phyloP scores from a whole-genome alignment of 2,329 filamentous ascomycete genomes.

The Nannizziopsis arthrosporioides region DNA sequence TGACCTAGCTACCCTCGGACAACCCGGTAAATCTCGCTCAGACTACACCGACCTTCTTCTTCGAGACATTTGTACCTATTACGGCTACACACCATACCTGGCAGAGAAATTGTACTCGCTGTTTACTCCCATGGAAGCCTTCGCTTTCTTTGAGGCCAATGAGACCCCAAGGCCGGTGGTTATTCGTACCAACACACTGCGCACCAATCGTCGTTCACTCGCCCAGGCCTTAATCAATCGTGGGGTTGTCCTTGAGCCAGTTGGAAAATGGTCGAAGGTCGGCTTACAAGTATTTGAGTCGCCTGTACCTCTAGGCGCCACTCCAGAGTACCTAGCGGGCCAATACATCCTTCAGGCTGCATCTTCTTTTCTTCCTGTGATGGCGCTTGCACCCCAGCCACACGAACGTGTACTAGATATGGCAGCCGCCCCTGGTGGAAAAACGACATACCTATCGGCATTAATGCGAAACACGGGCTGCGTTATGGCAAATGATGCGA shows the following conservation, averaged over 20 bases:
- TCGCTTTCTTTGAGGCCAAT: slow-evolving; percentile 98
- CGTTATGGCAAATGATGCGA: slow-evolving; percentile 93
- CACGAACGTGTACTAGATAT: slow-evolving; percentile 86
- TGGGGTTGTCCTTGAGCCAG: slow-evolving; percentile 87
- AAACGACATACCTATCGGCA: slow-evolving; percentile 91
- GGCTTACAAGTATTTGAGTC: slow-evolving; percentile 94
- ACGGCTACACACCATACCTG: slow-evolving; percentile 89
- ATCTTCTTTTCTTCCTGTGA: slow-evolving; percentile 91
- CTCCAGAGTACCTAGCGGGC: slow-evolving; percentile 90
- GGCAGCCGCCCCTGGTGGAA: slow-evolving; percentile 90
- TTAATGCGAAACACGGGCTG: slow-evolving; percentile 96
- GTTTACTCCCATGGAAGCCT: slow-evolving; percentile 85
- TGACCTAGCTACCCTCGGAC: slow-evolving; percentile 70
- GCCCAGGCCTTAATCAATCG: slow-evolving; percentile 91
- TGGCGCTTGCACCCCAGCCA: slow-evolving; percentile 91
- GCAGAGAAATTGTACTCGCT: slow-evolving; percentile 90
- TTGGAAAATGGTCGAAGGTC: slow-evolving; percentile 98
- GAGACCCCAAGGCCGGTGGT: slow-evolving; percentile 87
- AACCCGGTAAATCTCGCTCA: slow-evolving; percentile 67
- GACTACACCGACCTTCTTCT: slow-evolving; percentile 82
- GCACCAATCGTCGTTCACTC: slow-evolving; percentile 63
- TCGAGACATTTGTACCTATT: slow-evolving; percentile 90
- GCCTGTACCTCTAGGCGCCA: slow-evolving; percentile 76
- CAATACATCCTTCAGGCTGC: slow-evolving; percentile 98
- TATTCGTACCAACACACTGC: slow-evolving; percentile 90